A percentile compares a stretch with the other conserved stretches of the same genome.
Conservation (phyloP, 352 stramenopile species). For the Globisporangium uncinulatum region DNA sequence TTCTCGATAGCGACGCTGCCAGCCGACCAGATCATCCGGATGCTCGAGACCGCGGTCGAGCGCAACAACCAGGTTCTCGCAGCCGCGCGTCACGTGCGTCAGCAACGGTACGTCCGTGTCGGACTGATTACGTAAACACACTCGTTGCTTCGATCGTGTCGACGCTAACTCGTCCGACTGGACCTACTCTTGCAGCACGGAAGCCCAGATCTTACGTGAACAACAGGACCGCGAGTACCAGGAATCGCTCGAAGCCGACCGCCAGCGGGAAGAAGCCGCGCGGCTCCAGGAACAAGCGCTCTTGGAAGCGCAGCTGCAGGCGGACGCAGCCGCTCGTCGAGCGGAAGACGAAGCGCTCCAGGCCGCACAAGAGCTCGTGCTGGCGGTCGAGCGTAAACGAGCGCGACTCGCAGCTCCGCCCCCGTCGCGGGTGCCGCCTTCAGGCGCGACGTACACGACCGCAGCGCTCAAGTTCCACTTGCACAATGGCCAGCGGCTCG, state of each 20-base stretch:
- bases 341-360: conserved; percentile 22
- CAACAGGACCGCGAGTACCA: conserved; percentile 94
- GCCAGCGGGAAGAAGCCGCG: conserved; percentile 57
- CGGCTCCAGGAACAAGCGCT: conserved; percentile 40
- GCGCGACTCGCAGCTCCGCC: conserved; percentile 34
- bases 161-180: no score
- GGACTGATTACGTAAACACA: no score
- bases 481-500: conserved; percentile 67
- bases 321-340: conserved; percentile 8
- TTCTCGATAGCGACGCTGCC: conserved; percentile 44
- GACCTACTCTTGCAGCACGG: conserved; percentile 35
- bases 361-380: conserved; percentile 26
- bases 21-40: conserved; percentile 49
- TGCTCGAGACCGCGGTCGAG: conserved; percentile 47
- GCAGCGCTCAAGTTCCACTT: conserved; percentile 77
- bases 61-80: conserved; percentile 75
- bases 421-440: conserved; percentile 37
- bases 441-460: conserved; percentile 58
- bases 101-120: conserved; percentile 34
- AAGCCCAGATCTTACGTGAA: conserved; percentile 84
- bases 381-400: conserved; percentile 58
- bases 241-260: conserved; percentile 88
- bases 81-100: conserved; percentile 57
- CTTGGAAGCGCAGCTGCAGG: conserved; percentile 20
- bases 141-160: no score